These are phyloP conservation scores for Melastoma malabathricum DNA, from an alignment of 345 rosid species.

Conservation along the genomic window DNA sequence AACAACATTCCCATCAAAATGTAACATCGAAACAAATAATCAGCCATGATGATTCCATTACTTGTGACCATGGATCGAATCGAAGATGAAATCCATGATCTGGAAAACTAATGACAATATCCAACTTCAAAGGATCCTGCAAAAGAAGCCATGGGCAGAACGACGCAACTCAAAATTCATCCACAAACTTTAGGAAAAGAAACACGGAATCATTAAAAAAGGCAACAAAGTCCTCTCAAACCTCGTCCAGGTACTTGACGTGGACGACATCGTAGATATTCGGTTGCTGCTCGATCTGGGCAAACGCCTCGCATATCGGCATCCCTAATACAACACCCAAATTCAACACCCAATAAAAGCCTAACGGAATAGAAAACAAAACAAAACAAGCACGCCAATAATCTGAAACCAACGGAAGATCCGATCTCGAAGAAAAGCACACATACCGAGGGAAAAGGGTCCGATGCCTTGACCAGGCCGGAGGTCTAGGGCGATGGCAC, in stretches of 20 bases:
- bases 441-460: constrained; percentile 69
- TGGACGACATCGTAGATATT: constrained; percentile 90
- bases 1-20: too few relatives aligned
- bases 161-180: background rate
- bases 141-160: background rate
- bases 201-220: background rate
- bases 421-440: background rate
- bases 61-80: constrained; percentile 99
- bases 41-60: constrained; percentile 2
- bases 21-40: too few relatives aligned
- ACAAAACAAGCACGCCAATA: background rate
- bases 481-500: constrained; percentile 88
- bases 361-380: background rate
- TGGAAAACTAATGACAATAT: constrained; percentile 87
- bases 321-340: constrained; percentile 34
- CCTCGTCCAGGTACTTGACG: constrained; percentile 90
- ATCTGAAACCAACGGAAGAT: background rate
- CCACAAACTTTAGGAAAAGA: background rate
- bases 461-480: constrained; percentile 88
- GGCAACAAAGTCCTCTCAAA: constrained; percentile 8
- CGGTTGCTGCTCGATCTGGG: constrained; percentile 86
- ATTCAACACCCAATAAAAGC: background rate
- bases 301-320: constrained; percentile 91
- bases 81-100: constrained; percentile 97
- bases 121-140: constrained; percentile 85